phyloP scores from a whole-genome alignment of 1,139 yeast species.

The Pichia sp. region DNA sequence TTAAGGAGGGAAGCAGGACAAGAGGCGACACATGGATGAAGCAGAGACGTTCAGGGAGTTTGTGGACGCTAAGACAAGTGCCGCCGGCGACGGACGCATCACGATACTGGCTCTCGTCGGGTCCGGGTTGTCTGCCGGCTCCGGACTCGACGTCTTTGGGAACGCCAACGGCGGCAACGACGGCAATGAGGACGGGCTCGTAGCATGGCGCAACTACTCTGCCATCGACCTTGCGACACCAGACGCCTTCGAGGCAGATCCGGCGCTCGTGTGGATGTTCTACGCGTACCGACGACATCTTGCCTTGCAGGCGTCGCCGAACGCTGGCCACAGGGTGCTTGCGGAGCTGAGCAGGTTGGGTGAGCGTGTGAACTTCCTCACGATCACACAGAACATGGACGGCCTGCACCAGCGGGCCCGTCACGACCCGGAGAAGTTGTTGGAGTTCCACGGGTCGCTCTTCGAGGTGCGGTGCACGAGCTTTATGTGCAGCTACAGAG shows the following conservation, averaged over 20 bases:
- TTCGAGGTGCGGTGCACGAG: conserved; percentile 72
- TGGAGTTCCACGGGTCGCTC: conserved; percentile 76
- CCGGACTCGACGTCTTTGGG: conserved; percentile 67
- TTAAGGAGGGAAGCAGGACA: background rate
- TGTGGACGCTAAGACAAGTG: background rate
- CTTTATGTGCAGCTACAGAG: conserved; percentile 65
- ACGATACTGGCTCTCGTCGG: conserved; percentile 71
- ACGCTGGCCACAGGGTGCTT: conserved; percentile 66
- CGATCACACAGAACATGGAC: conserved; percentile 81
- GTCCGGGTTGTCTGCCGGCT: conserved; percentile 75
- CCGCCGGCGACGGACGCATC: conserved; percentile 33
- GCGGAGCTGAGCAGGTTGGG: conserved; percentile 43
- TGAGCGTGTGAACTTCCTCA: conserved; percentile 39
- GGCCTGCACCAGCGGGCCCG: conserved; percentile 66
- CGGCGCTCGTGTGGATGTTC: conserved; percentile 87
- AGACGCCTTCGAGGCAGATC: conserved; percentile 79
- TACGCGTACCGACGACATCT: conserved; percentile 64
- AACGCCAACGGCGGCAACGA: conserved; percentile 35
- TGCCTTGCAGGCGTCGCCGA: conserved; percentile 68
- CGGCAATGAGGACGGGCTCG: conserved; percentile 44
- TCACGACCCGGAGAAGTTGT: conserved; percentile 47
- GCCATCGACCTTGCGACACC: conserved; percentile 87
- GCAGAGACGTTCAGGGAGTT: conserved; percentile 3
- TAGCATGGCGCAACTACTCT: conserved; percentile 65
- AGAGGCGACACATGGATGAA: background rate